Percentiles rank a stretch among this genome's conserved stretches.
Conservation (phyloP, 2,329 filamentous ascomycete genomes). For the Gliomastix tumulicola region DNA sequence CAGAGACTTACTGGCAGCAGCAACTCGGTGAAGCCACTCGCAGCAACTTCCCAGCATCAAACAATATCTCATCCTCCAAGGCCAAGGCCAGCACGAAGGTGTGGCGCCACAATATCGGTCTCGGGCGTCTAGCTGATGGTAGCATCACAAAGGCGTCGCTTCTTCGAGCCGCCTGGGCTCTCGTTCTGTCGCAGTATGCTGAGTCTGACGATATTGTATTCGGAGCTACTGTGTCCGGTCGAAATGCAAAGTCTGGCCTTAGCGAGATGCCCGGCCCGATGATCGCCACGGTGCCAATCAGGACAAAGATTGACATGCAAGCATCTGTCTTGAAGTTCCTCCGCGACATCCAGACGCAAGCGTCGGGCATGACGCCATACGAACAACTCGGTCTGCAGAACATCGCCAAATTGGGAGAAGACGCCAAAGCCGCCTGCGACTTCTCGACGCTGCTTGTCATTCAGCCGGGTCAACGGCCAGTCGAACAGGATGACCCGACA, state of each 20-base stretch:
- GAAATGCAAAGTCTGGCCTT: conserved; percentile 8
- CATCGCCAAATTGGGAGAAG: conserved; percentile 11
- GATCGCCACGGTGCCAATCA: conserved; percentile 11
- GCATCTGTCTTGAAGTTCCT: conserved; percentile 8
- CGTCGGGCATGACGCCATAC: conserved; percentile 7
- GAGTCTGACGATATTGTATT: not conserved
- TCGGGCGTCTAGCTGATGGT: not conserved
- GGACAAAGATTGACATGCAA: conserved; percentile 3
- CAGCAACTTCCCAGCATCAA: conserved; percentile 3
- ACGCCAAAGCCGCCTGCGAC: not conserved
- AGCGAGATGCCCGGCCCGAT: conserved; percentile 12
- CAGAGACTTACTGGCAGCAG: conserved; percentile 4
- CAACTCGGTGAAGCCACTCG: conserved; percentile 6
- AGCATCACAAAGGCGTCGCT: not conserved
- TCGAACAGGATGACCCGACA: not conserved
- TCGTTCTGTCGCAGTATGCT: not conserved
- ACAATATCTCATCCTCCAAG: too few relatives aligned
- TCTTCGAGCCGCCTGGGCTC: not conserved
- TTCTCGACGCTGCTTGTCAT: conserved; percentile 2
- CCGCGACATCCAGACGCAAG: conserved; percentile 8
- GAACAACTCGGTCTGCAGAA: conserved; percentile 12
- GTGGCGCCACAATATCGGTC: conserved; percentile 29
- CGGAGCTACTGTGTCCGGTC: not conserved
- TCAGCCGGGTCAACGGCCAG: conserved; percentile 1
- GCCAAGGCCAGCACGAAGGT: conserved; percentile 18